phyloP scores from a whole-genome alignment of 331 rosid genomes.

The Stylosanthes scabra region DNA sequence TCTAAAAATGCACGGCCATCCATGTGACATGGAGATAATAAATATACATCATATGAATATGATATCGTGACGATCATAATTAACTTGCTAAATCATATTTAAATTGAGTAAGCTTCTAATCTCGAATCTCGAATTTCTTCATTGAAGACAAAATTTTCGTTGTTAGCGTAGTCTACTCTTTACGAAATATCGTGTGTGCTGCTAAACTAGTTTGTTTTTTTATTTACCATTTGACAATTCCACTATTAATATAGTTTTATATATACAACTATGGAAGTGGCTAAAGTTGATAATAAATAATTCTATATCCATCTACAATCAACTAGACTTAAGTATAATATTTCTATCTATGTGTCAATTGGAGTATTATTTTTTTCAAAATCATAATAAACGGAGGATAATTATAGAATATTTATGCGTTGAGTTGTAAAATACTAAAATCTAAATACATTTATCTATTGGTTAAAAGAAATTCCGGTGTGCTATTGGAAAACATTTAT shows the following conservation, averaged over 20 bases:
- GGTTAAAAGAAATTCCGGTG: too few species aligned
- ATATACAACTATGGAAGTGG: not conserved
- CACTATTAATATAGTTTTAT: not conserved
- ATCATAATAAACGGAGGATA: too few species aligned
- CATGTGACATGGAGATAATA: slow-evolving; percentile 47
- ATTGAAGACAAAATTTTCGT: slow-evolving; percentile 36
- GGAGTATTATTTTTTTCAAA: not conserved
- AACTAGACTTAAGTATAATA: slow-evolving; percentile 23
- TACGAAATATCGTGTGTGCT: not conserved
- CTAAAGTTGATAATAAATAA: not conserved
- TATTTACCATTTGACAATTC: not conserved
- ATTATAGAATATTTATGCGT: not conserved
- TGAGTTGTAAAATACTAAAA: not conserved
- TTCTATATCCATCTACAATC: not conserved
- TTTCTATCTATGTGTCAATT: slow-evolving; percentile 6
- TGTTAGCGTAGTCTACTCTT: slow-evolving; percentile 36
- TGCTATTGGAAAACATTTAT: too few species aligned
- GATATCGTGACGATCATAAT: not conserved
- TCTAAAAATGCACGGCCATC: slow-evolving; percentile 49
- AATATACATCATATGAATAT: not conserved
- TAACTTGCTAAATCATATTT: not conserved
- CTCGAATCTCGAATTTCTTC: slow-evolving; percentile 50
- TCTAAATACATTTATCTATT: not conserved
- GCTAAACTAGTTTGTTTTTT: not conserved
- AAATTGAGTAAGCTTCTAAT: slow-evolving; percentile 50